Evolutionary conservation across 2,329 filamentous ascomycete species (phyloP).

Genomic region (Trichoderma polysporum): DNA sequence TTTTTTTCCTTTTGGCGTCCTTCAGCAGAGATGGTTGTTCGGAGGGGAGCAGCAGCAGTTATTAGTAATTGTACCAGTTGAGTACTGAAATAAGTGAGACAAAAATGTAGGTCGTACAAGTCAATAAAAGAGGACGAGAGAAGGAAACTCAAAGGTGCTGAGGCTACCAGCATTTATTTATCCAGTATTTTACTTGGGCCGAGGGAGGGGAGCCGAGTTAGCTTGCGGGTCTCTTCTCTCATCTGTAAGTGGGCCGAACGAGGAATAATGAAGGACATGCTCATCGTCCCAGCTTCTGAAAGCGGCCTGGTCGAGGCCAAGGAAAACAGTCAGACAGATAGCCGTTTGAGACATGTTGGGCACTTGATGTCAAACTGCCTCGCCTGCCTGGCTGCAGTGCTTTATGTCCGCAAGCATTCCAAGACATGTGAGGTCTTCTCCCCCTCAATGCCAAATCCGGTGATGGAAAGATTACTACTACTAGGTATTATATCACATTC

Average conservation of each 20-base stretch:
- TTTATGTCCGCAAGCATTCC: neutral
- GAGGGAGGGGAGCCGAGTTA: neutral
- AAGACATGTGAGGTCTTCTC: neutral
- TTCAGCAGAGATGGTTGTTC: neutral
- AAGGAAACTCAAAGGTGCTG: neutral
- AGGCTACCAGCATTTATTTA: neutral
- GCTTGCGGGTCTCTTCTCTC: conserved; percentile 12
- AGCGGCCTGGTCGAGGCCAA: neutral
- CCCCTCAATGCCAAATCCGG: neutral
- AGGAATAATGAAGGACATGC: neutral
- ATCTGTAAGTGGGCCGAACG: neutral
- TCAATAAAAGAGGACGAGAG: neutral
- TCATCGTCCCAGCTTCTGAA: conserved; percentile 5
- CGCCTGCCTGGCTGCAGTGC: neutral
- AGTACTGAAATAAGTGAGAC: neutral
- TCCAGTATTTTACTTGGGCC: neutral
- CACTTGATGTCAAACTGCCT: neutral
- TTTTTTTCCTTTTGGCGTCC: neutral
- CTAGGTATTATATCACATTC: neutral
- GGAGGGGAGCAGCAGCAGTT: neutral
- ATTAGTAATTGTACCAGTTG: neutral
- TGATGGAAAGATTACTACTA: neutral
- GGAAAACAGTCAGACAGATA: neutral
- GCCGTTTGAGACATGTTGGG: neutral
- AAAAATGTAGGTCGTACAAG: neutral